Base-by-base conservation (phyloP, 148 eudicot genomes). In the Bassia scoparia region DNA sequence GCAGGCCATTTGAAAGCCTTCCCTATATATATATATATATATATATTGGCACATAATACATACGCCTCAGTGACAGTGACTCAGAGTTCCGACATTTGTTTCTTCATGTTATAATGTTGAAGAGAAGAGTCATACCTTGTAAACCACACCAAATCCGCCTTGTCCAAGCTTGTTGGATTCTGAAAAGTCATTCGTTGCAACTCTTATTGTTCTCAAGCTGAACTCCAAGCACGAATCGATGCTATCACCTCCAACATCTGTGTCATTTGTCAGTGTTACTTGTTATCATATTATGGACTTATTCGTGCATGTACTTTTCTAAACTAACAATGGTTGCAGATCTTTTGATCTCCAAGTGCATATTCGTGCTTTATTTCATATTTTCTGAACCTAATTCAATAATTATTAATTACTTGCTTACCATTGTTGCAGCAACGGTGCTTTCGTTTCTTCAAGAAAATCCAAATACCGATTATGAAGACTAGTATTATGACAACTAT, bases 141-240 rank as follows among this genome's bases (percentile, higher is more conserved):
- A 41, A 41, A 41, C 44, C 11, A 7, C 8, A 41, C 44, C 44
- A 41, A 41, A 41, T 7, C 44, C 79, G 24, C 79, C 79, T 49
- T 76, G 74, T 50, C 79, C 79, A 27, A 76, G 79, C 33, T 61
- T 69, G 37, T 76, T 76, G n/a, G 67, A 43, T 46, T 24, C 23
- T n/a, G 74, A 76, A 30, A 76, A 76, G 79, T 76, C 50, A 44
- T 76, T 33, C 20, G 79, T 76, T 18, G 79, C 79, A 13, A 44
- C 44, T 61, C 44, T 48, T 4, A 76, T 24, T 34, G 74, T 35
- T 20, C 26, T 48, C 4, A 69, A 70, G 56, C 56, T 56, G 46
- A 60, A 69, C 66, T 76, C 68, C 2, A 76, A n/a, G 71, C 59
- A 44, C 9, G 79, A 69, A 38, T 69, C 69, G 13, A 14, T 16